Conservation (phyloP, 2,329 filamentous ascomycete species). For the Dactylonectria estremocensis region DNA sequence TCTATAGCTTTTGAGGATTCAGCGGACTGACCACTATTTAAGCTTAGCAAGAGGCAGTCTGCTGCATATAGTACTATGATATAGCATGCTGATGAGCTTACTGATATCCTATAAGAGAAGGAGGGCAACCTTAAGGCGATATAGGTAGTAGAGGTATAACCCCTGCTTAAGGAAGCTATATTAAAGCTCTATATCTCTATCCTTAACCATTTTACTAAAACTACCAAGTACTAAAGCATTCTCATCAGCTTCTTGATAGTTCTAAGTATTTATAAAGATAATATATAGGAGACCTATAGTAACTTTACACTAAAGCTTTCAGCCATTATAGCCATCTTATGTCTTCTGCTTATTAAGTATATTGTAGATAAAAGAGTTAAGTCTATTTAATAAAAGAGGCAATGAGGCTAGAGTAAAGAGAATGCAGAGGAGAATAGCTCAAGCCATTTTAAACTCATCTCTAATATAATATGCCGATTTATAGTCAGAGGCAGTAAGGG, state of each 20-base stretch:
- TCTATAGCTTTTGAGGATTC: neutral
- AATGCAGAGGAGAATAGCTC: slow-evolving; percentile 5
- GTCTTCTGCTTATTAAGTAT: too few relatives aligned
- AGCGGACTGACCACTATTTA: neutral
- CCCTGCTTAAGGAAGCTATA: neutral
- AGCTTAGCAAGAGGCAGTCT: too few relatives aligned
- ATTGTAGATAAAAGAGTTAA: too few relatives aligned
- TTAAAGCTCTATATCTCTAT: slow-evolving; percentile 7
- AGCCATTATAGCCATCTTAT: too few relatives aligned
- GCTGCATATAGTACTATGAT: too few relatives aligned
- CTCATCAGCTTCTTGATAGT: too few relatives aligned
- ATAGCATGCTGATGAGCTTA: too few relatives aligned
- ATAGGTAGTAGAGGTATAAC: neutral
- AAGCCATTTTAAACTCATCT: slow-evolving; percentile 14
- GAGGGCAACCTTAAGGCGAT: neutral
- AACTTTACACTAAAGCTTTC: too few relatives aligned
- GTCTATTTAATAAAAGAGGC: neutral
- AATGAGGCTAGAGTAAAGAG: neutral
- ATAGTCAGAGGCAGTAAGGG: too few relatives aligned
- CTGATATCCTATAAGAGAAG: neutral
- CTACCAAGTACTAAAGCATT: slow-evolving; percentile 14
- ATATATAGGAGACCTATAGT: too few relatives aligned
- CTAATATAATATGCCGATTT: slow-evolving; percentile 1
- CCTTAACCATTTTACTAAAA: slow-evolving; percentile 19
- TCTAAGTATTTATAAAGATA: too few relatives aligned